Base-by-base conservation (phyloP, 192 early-diverging fungal species). In the Obelidium mucronatum region DNA sequence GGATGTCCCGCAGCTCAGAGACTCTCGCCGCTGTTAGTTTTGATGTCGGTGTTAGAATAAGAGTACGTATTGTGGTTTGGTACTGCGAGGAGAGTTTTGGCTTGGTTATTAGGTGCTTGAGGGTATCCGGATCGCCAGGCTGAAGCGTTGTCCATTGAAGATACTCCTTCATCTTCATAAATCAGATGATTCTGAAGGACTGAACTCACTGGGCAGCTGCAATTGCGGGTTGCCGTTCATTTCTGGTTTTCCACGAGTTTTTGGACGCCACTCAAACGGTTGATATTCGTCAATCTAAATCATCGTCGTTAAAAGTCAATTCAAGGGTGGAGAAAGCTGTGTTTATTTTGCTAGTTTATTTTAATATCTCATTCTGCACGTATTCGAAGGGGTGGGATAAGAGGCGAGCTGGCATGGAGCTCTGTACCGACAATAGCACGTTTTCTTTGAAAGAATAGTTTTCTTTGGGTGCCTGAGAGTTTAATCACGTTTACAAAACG, bases 181-280 rank as follows among this genome's bases (percentile, higher is more conserved):
- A n/a, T n/a, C n/a, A n/a, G n/a, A n/a, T n/a, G n/a, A n/a, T n/a
- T n/a, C n/a, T n/a, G n/a, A n/a, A n/a, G n/a, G n/a, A n/a, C n/a
- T n/a, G 44, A 6, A 48, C 44, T 48, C 44, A 48, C 44, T 48
- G 44, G 8, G 8, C 11, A 19, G 44, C 44, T 48, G 44, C n/a
- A n/a, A n/a, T 48, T 48, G 44, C 44, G 44, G 44, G 8, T 48
- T 6, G 44, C 44, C 81, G 53, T 89, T 84, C 40, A 67, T 89
- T 2, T 82, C 75, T 66, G 73, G 72, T 17, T 67, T 88, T 22
- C 79, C 88, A 4, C 75, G 82, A n/a, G 87, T 84, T 13, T 68
- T 89, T 24, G 84, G 86, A 48, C 44, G 44, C 44, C 44, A 19
- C 44, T 19, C 11, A 48, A 6, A 48, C 44, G 19, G 19, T 48